phyloP scores from a whole-genome alignment of 2,329 filamentous ascomycete species.

The Colletotrichum lindemuthianum region DNA sequence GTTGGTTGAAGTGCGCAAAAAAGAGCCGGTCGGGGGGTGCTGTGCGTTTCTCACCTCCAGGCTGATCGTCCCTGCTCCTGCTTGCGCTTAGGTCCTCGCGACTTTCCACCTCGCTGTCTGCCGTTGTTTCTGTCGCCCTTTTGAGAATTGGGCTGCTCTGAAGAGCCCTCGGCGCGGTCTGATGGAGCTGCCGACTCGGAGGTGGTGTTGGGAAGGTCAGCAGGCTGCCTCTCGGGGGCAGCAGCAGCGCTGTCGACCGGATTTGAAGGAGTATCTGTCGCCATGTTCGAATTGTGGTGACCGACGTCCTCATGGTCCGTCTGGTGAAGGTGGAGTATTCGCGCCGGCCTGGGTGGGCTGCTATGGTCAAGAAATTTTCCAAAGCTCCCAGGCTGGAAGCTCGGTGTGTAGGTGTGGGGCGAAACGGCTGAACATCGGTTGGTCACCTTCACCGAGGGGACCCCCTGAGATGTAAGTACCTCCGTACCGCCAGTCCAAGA shows the following conservation, averaged over 20 bases:
- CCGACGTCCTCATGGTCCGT: constrained; percentile 33
- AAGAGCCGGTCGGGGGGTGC: neutral
- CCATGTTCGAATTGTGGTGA: constrained; percentile 26
- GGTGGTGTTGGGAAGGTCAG: constrained; percentile 13
- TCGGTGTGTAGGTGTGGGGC: constrained; percentile 13
- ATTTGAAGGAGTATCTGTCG: constrained; percentile 29
- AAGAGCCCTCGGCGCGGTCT: constrained; percentile 3
- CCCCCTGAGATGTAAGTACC: too few relatives aligned
- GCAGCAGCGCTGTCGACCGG: constrained; percentile 3
- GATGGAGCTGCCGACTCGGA: constrained; percentile 21
- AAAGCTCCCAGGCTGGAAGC: constrained; percentile 32
- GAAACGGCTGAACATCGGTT: constrained; percentile 25
- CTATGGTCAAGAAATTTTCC: constrained; percentile 32
- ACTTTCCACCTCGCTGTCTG: constrained; percentile 16
- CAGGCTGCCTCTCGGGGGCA: constrained; percentile 22
- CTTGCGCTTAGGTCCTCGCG: constrained; percentile 28
- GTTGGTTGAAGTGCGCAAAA: constrained; percentile 9
- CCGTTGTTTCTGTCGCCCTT: constrained; percentile 5
- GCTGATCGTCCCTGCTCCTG: constrained; percentile 30
- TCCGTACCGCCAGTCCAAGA: too few relatives aligned
- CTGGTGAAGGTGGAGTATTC: constrained; percentile 25
- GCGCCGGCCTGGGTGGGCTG: constrained; percentile 7
- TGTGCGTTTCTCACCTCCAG: constrained; percentile 21
- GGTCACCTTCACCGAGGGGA: neutral
- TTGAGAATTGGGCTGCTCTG: constrained; percentile 11